Base-by-base conservation (phyloP, 768 basidiomycete species). In the Cystobasidium tubakii region DNA sequence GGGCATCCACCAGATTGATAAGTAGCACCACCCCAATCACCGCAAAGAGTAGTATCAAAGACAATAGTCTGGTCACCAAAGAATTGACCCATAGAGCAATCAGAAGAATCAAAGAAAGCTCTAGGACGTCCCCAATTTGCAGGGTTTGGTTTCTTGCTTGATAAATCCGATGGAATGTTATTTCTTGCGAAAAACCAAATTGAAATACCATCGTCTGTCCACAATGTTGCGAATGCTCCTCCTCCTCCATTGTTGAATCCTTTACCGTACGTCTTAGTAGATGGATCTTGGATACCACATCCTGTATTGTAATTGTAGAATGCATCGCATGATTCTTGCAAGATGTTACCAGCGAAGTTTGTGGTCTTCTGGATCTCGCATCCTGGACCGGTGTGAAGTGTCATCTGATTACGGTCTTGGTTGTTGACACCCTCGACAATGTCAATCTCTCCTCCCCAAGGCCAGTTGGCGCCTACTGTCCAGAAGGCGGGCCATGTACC, bases 371-470 rank as follows among this genome's bases (percentile, higher is more conserved):
- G 34, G 31, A 71, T 71, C n/a, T 33, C 33, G 34, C 69, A 71
- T 7, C 69, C 69, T 31, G 69, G 69, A 3, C 33, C 55, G 25
- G 69, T 71, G 55, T 71, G 69, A n/a, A 71, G 39, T 21, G 69
- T 71, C 54, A 57, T 57, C 29, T 89, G 88, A 75, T 88, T 90
- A 67, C 83, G 82, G 1, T 83, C 83, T 50, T 85, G 85, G 62
- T 85, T 79, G 81, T 93, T 92, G 75, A 92, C 88, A 39, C 87
- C 89, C 80, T 93, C 91, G 73, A 92, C 86, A 12, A 88, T 89
- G 80, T 92, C 91, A 75, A 89, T 88, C 79, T 90, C 88, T 19
- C 78, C 78, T 13, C 76, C 77, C 1, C 27, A 27, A 0, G 77
- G 78, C 76, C 78, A 79, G 69, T 71, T 71, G 36, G 54, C 53